These are phyloP conservation scores for Zymoseptoria passerinii DNA, from an alignment of 2,329 filamentous ascomycete species.

Conservation along the genomic window DNA sequence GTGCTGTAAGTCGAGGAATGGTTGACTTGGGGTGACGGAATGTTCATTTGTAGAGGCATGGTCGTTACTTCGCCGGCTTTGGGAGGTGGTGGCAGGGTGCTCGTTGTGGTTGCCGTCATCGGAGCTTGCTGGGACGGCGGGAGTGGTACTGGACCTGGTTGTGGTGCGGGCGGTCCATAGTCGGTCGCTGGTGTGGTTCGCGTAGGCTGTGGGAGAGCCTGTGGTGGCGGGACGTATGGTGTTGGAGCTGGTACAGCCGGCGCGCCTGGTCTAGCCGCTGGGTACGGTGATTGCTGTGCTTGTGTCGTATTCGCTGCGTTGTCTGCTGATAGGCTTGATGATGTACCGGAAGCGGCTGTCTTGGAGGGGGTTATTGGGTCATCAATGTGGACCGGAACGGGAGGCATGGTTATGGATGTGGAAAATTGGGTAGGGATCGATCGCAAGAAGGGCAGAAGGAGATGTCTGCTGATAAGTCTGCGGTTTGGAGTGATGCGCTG, in stretches of 20 bases:
- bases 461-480: not conserved
- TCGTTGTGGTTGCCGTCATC: conserved; percentile 13
- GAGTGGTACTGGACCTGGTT: conserved; percentile 36
- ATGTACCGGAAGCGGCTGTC: conserved; percentile 32
- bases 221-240: conserved; percentile 18
- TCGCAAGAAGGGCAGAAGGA: not conserved
- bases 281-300: conserved; percentile 19
- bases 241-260: conserved; percentile 27
- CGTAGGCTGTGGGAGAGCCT: conserved; percentile 22
- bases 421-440: not conserved
- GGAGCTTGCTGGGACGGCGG: conserved; percentile 24
- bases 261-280: conserved; percentile 25
- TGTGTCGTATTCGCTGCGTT: conserved; percentile 19
- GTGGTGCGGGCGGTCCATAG: conserved; percentile 32
- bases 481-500: not conserved
- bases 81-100: conserved; percentile 33
- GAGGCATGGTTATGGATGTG: conserved; percentile 34
- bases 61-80: conserved; percentile 31
- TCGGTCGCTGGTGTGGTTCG: conserved; percentile 13
- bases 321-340: conserved; percentile 9
- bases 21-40: conserved; percentile 32
- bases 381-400: conserved; percentile 40
- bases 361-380: conserved; percentile 38
- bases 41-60: conserved; percentile 34
- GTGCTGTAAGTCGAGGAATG: conserved; percentile 35